Evolutionary conservation across 345 rosid genomes (phyloP).

Genomic region (Theobroma cacao): DNA sequence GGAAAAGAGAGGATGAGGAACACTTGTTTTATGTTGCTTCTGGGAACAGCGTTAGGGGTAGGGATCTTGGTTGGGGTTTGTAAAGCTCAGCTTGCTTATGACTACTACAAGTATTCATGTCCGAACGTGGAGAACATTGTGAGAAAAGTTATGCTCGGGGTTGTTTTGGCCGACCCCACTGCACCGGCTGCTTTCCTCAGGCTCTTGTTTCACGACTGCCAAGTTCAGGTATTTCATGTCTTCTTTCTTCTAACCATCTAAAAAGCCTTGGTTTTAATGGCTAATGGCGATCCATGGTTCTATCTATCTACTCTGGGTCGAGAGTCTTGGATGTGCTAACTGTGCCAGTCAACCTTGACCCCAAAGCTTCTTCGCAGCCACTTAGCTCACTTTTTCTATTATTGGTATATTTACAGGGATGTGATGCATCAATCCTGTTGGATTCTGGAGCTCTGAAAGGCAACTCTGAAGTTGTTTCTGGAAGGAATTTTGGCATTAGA

Average conservation of each 20-base stretch:
- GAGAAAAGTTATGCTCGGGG: slow-evolving; percentile 17
- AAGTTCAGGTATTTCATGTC: background rate
- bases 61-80: slow-evolving; percentile 10
- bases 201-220: slow-evolving; percentile 6
- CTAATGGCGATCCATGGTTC: too few species aligned
- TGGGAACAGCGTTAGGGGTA: slow-evolving; percentile 8
- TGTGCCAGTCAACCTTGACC: too few species aligned
- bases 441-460: background rate
- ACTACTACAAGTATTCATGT: slow-evolving; percentile 32
- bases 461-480: slow-evolving; percentile 21
- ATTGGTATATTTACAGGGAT: slow-evolving; percentile 22
- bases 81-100: slow-evolving; percentile 29
- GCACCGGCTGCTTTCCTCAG: slow-evolving; percentile 27
- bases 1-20: background rate
- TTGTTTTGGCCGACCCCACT: slow-evolving; percentile 21
- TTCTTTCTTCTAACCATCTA: background rate
- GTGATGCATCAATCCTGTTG: slow-evolving; percentile 40
- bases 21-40: background rate
- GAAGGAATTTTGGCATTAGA: slow-evolving; percentile 30
- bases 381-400: background rate
- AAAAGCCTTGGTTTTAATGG: too few species aligned
- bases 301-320: too few species aligned
- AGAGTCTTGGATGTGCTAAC: too few species aligned
- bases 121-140: slow-evolving; percentile 29
- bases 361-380: too few species aligned